Conservation (phyloP, 139 green algal species). For the Coccomyxa sp. region DNA sequence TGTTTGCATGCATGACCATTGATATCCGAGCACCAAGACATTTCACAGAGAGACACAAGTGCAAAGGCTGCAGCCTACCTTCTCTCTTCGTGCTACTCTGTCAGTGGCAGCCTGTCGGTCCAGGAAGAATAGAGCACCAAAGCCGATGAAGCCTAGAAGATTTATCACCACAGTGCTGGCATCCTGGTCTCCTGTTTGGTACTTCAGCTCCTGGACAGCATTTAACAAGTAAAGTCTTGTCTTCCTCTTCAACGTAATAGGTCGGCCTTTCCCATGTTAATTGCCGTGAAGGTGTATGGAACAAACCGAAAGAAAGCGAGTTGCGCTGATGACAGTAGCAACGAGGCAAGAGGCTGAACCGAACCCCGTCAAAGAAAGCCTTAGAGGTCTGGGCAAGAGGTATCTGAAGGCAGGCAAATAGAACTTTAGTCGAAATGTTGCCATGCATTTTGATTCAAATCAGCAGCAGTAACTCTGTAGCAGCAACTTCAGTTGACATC, state of each 20-base stretch:
- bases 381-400: slow-evolving; percentile 39
- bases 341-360: slow-evolving; percentile 36
- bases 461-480: background rate
- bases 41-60: background rate
- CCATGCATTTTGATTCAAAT: background rate
- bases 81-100: slow-evolving; percentile 30
- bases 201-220: background rate
- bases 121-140: slow-evolving; percentile 28
- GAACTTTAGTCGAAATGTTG: background rate
- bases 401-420: slow-evolving; percentile 17
- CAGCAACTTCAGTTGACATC: background rate
- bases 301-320: background rate
- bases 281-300: background rate
- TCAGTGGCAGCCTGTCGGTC: slow-evolving; percentile 27
- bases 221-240: background rate
- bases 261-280: background rate
- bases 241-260: background rate
- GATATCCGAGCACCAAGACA: background rate
- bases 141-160: slow-evolving; percentile 28
- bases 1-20: background rate
- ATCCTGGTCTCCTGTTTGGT: too few relatives aligned
- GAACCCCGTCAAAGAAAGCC: slow-evolving; percentile 31
- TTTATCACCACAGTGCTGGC: slow-evolving; percentile 36
- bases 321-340: slow-evolving; percentile 8
- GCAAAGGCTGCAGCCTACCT: slow-evolving; percentile 7